Conservation (phyloP, 176 grass and related monocot genomes). For the Areca catechu region DNA sequence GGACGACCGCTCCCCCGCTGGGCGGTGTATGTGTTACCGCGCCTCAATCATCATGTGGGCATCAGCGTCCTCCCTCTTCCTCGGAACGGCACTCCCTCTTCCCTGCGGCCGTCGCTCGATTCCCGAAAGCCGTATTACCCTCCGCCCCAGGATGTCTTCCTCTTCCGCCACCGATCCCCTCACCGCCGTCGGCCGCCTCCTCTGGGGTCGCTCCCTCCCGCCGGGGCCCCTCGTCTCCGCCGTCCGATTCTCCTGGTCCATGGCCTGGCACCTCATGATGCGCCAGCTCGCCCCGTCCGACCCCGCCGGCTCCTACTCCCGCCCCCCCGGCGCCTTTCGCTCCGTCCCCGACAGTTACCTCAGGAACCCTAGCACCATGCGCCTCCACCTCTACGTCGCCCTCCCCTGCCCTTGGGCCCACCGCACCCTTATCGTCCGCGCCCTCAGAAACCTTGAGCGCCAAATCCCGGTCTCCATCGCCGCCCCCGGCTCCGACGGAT, state of each 20-base stretch:
- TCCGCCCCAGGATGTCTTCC: conserved; percentile 3
- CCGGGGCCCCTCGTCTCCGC: conserved; percentile 43
- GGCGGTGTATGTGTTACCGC: not conserved
- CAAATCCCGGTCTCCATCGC: conserved; percentile 50
- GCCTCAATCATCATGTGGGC: conserved; percentile 7
- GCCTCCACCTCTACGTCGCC: conserved; percentile 80
- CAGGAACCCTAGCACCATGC: conserved; percentile 12
- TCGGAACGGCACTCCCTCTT: not conserved
- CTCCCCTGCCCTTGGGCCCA: conserved; percentile 90
- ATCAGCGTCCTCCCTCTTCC: conserved; percentile 2
- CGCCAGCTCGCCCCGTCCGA: conserved; percentile 71
- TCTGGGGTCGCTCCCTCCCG: conserved; percentile 51
- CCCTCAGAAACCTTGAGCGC: conserved; percentile 41
- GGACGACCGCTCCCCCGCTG: too few relatives aligned
- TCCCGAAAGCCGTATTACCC: not conserved
- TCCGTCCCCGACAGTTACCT: conserved; percentile 27
- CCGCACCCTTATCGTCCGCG: conserved; percentile 56
- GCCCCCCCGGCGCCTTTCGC: conserved; percentile 41
- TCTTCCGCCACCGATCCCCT: conserved; percentile 25
- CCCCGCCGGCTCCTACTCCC: conserved; percentile 53
- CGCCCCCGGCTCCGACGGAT: conserved; percentile 54
- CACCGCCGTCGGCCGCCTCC: conserved; percentile 28
- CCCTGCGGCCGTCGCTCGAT: not conserved
- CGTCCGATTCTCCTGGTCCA: conserved; percentile 37
- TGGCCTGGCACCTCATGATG: conserved; percentile 76